Percentiles rank a stretch among this genome's conserved stretches.
phyloP scores from a whole-genome alignment of 805 yeast genomes.

The Teunomyces panamensis region DNA sequence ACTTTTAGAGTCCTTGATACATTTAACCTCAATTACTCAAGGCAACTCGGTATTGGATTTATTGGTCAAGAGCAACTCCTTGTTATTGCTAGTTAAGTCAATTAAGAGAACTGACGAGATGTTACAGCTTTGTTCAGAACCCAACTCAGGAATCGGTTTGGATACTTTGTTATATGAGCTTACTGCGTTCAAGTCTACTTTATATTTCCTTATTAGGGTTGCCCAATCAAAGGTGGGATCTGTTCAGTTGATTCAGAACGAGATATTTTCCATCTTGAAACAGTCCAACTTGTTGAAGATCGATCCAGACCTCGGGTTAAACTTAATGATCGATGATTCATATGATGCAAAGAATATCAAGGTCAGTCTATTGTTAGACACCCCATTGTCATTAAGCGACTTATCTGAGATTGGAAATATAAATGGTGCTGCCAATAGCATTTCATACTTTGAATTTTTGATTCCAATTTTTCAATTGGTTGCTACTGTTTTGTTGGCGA shows the following conservation, averaged over 20 bases:
- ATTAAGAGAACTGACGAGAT: constrained; percentile 69
- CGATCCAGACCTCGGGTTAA: constrained; percentile 80
- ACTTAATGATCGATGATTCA: constrained; percentile 39
- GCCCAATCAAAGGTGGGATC: constrained; percentile 81
- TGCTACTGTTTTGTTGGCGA: constrained; percentile 61
- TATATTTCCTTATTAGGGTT: constrained; percentile 67
- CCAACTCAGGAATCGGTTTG: constrained; percentile 37
- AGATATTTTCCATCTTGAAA: constrained; percentile 60
- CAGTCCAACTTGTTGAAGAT: constrained; percentile 54
- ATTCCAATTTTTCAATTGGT: constrained; percentile 74
- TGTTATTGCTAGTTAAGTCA: constrained; percentile 63
- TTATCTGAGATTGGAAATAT: constrained; percentile 8
- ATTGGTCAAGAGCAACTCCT: constrained; percentile 62
- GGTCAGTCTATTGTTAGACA: constrained; percentile 51
- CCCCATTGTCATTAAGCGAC: constrained; percentile 39
- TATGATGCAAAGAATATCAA: constrained; percentile 28
- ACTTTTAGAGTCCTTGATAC: constrained; percentile 66
- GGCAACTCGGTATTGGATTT: constrained; percentile 54
- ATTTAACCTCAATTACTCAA: constrained; percentile 49
- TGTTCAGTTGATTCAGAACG: constrained; percentile 68
- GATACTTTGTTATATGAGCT: constrained; percentile 66
- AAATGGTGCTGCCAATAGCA: constrained; percentile 14
- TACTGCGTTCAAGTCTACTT: constrained; percentile 69
- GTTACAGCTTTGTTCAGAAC: constrained; percentile 33
- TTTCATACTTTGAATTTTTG: constrained; percentile 65